Evolutionary conservation across 2,329 filamentous ascomycete genomes (phyloP).

Genomic region (Talaromyces sp.): DNA sequence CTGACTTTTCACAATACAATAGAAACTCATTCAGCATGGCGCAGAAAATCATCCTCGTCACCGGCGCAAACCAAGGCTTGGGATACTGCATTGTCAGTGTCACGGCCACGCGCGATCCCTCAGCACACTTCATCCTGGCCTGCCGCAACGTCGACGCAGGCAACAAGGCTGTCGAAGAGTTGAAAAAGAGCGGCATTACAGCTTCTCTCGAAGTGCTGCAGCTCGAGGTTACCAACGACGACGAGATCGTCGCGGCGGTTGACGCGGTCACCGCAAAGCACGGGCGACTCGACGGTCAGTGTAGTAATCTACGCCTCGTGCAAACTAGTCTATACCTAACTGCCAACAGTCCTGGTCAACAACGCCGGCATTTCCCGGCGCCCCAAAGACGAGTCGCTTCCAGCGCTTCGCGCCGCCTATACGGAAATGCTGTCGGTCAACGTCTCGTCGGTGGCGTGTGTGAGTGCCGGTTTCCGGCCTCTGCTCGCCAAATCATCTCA

Average conservation of each 20-base stretch:
- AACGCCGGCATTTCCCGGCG: slow-evolving; percentile 32
- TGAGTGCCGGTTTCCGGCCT: slow-evolving; percentile 24
- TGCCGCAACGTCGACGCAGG: slow-evolving; percentile 19
- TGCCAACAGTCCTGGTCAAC: slow-evolving; percentile 31
- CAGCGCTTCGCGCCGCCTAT: slow-evolving; percentile 27
- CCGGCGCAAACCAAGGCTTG: slow-evolving; percentile 30
- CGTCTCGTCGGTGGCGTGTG: slow-evolving; percentile 38
- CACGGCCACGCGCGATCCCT: slow-evolving; percentile 17
- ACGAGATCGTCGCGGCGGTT: slow-evolving; percentile 16
- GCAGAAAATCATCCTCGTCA: slow-evolving; percentile 24
- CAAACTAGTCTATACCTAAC: too few species aligned
- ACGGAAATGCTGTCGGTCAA: slow-evolving; percentile 35
- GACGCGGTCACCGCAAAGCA: slow-evolving; percentile 16
- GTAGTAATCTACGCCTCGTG: too few species aligned
- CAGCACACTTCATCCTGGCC: slow-evolving; percentile 24
- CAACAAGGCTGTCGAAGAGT: slow-evolving; percentile 19
- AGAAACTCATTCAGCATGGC: too few species aligned
- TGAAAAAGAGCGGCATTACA: slow-evolving; percentile 15
- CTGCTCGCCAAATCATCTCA: slow-evolving; percentile 19
- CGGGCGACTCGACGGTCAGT: slow-evolving; percentile 21
- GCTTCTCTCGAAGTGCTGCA: slow-evolving; percentile 18
- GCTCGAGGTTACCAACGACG: slow-evolving; percentile 24
- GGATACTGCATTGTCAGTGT: slow-evolving; percentile 28
- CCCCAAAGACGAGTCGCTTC: slow-evolving; percentile 14
- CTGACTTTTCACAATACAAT: too few species aligned